Base-by-base conservation (phyloP, 371 early-diverging fungal genomes). In the Haplosporangium sp. region DNA sequence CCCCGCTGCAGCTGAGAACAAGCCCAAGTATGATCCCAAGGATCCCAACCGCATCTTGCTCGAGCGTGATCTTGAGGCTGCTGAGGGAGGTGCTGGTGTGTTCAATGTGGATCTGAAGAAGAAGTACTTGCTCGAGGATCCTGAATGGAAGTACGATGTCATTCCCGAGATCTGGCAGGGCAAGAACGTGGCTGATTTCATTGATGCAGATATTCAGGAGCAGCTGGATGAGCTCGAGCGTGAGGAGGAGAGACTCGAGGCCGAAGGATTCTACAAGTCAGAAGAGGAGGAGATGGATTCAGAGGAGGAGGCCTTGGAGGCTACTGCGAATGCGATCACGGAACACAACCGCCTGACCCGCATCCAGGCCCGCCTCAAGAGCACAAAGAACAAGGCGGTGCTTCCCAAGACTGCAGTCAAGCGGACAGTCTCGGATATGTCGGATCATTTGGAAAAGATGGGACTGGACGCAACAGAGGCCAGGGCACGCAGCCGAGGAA, bases 111-210 rank as follows among this genome's bases (percentile, higher is more conserved):
- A 99, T 75, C 86, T 98, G 72, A 95, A 96, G 86, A 95, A 93
- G 87, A 85, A 85, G 58, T 98, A 99, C 86, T 53, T 91, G 73
- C 88, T 98, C 63, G 89, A 83, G 21, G 83, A 93, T 59, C 91
- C 90, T 55, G 98, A 98, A 43, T 98, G 99, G 98, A 99, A 96
- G 85, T 93, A 99, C 84, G 99, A 99, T 83, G 84, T 86, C 55
- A 97, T 99, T 64, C 99, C 99, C 52, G 99, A 99, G 86, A 96
- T 99, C 85, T 92, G 96, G 91, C 95, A 99, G 81, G 99, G 99
- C 79, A 98, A 98, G 89, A 99, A 99, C 87, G 92, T 99, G 47
- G 95, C 97, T 42, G 99, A 99, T 89, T 99, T 99, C 84, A 87
- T 99, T 81, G 99, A 99, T 88, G 89, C 96, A 51, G 98, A 99